Conservation (phyloP, 106 monocot genomes). For the Acanthochlamys bracteata region DNA sequence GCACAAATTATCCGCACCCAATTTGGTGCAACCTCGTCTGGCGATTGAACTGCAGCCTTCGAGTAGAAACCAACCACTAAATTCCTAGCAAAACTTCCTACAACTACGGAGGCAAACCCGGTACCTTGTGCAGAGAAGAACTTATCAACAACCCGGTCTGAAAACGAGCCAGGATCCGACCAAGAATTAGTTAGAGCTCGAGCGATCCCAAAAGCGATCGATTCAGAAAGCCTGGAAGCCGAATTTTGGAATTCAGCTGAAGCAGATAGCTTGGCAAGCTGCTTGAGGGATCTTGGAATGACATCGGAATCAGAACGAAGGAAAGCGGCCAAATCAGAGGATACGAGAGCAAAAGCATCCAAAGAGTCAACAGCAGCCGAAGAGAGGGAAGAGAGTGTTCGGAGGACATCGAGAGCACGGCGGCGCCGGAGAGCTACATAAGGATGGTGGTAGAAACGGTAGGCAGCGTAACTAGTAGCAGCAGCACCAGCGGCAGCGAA, state of each 20-base stretch:
- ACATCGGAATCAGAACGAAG: slow-evolving; percentile 60
- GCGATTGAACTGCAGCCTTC: not conserved
- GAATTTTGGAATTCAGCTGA: slow-evolving; percentile 49
- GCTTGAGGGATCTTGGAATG: slow-evolving; percentile 44
- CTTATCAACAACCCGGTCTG: slow-evolving; percentile 44
- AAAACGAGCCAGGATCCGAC: slow-evolving; percentile 17
- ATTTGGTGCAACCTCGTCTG: slow-evolving; percentile 3
- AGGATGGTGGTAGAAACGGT: slow-evolving; percentile 57
- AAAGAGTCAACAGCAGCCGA: slow-evolving; percentile 39
- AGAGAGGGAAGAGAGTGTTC: slow-evolving; percentile 23
- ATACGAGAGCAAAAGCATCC: slow-evolving; percentile 36
- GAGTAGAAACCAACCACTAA: slow-evolving; percentile 34
- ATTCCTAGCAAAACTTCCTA: slow-evolving; percentile 57
- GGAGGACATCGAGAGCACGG: slow-evolving; percentile 24
- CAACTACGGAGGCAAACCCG: slow-evolving; percentile 48
- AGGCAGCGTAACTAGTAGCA: slow-evolving; percentile 40
- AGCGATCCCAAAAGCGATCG: slow-evolving; percentile 42
- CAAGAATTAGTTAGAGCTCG: slow-evolving; percentile 16
- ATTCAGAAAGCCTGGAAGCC: slow-evolving; percentile 44
- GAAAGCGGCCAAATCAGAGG: slow-evolving; percentile 58
- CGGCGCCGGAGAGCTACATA: slow-evolving; percentile 23
- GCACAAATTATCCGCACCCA: slow-evolving; percentile 39
- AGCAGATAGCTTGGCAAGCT: slow-evolving; percentile 46
- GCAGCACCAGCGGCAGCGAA: slow-evolving; percentile 24
- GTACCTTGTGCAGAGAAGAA: slow-evolving; percentile 42